A percentile compares a stretch with the other conserved stretches of the same genome.
These are phyloP conservation scores for Lachancea sp. DNA, from an alignment of 805 yeast species.

Conservation along the genomic window DNA sequence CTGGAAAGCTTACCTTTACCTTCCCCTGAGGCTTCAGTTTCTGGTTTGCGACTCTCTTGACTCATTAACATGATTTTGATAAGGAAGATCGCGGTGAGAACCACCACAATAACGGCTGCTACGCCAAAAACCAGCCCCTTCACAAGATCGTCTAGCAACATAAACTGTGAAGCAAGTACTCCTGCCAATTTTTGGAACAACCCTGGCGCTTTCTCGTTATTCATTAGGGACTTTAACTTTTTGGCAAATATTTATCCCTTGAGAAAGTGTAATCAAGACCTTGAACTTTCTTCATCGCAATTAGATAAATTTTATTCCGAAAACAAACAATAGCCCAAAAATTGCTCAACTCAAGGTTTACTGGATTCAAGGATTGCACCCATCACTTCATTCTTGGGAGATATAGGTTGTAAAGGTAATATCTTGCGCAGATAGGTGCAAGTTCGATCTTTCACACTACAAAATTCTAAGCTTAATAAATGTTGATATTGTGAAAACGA, in stretches of 20 bases:
- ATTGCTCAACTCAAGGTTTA: too few species aligned
- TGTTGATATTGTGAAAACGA: too few species aligned
- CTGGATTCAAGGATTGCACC: too few species aligned
- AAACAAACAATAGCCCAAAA: too few species aligned
- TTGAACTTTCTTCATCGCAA: background rate
- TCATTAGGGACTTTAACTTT: background rate
- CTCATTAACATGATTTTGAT: constrained; percentile 9
- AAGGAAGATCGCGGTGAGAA: constrained; percentile 7
- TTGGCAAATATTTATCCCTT: background rate
- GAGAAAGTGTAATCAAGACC: background rate
- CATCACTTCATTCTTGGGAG: too few species aligned
- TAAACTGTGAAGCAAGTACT: constrained; percentile 4
- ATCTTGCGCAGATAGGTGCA: too few species aligned
- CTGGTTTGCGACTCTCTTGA: constrained; percentile 2
- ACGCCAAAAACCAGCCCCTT: constrained; percentile 11
- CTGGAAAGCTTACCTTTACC: background rate
- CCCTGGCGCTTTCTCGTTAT: background rate
- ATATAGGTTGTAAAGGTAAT: too few species aligned
- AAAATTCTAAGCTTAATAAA: too few species aligned
- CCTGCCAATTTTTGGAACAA: background rate
- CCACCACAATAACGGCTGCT: constrained; percentile 8
- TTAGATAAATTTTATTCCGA: too few species aligned
- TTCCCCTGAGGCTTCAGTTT: background rate
- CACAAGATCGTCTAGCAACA: constrained; percentile 9
- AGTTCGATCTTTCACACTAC: too few species aligned